These are phyloP conservation scores for Trichoderma sp. DNA, from an alignment of 2,329 filamentous ascomycete genomes.

Conservation along the genomic window DNA sequence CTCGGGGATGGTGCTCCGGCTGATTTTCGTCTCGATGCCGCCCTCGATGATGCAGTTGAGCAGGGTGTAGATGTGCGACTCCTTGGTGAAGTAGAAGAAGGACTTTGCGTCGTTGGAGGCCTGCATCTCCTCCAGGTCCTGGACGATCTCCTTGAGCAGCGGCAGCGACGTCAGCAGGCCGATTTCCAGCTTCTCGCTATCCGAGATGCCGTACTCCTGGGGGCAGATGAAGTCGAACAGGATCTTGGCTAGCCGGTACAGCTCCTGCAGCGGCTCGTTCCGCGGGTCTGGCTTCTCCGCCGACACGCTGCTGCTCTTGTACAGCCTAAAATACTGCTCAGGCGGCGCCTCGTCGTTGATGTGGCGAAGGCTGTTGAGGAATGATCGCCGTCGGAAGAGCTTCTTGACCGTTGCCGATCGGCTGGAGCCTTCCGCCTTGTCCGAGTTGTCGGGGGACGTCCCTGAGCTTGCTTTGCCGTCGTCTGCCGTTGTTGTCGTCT, in stretches of 20 bases:
- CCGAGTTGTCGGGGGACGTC: conserved; percentile 38
- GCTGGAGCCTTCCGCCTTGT: conserved; percentile 45
- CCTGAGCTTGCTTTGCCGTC: conserved; percentile 37
- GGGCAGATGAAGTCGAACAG: conserved; percentile 98
- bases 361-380: conserved; percentile 56
- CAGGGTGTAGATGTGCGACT: conserved; percentile 97
- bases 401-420: conserved; percentile 42
- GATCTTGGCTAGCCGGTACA: conserved; percentile 92
- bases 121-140: conserved; percentile 95
- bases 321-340: conserved; percentile 86
- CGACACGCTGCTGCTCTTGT: conserved; percentile 69
- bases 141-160: conserved; percentile 92
- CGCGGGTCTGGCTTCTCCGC: conserved; percentile 75
- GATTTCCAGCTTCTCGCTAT: conserved; percentile 97
- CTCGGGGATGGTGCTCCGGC: conserved; percentile 91
- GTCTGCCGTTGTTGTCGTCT: conserved; percentile 33
- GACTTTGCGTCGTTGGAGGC: conserved; percentile 91
- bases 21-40: conserved; percentile 95
- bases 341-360: conserved; percentile 58
- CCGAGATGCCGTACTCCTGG: conserved; percentile 95
- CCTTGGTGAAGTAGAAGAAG: conserved; percentile 99
- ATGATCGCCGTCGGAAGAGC: conserved; percentile 63
- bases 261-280: conserved; percentile 84
- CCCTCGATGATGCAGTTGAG: conserved; percentile 98
- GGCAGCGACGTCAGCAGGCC: conserved; percentile 91